phyloP scores from a whole-genome alignment of 2,329 filamentous ascomycete species.

The Cladophialophora yegresii region DNA sequence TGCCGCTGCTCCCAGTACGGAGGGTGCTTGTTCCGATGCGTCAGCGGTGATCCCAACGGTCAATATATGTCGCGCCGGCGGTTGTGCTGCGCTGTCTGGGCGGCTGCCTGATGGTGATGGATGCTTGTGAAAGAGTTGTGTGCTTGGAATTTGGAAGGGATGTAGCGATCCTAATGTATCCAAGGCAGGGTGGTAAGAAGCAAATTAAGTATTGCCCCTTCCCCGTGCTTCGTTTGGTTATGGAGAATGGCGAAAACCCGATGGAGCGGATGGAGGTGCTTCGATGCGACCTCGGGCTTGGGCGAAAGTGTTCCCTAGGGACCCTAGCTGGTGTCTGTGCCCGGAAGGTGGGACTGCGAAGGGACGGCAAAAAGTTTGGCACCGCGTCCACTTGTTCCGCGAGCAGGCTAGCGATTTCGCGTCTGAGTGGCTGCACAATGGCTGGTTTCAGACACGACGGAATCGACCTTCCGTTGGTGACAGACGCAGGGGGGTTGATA shows the following conservation, averaged over 20 bases:
- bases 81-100: slow-evolving; percentile 10
- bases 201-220: slow-evolving; percentile 26
- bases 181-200: slow-evolving; percentile 16
- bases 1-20: slow-evolving; percentile 18
- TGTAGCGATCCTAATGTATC: slow-evolving; percentile 18
- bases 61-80: slow-evolving; percentile 16
- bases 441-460: slow-evolving; percentile 25
- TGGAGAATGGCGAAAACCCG: slow-evolving; percentile 26
- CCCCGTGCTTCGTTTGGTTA: slow-evolving; percentile 25
- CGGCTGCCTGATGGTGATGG: slow-evolving; percentile 6
- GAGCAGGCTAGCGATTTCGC: slow-evolving; percentile 18
- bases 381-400: slow-evolving; percentile 28
- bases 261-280: slow-evolving; percentile 18
- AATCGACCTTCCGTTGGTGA: slow-evolving; percentile 20
- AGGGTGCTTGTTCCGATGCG: slow-evolving; percentile 6
- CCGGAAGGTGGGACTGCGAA: slow-evolving; percentile 9
- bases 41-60: slow-evolving; percentile 14
- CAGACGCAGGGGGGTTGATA: slow-evolving; percentile 27
- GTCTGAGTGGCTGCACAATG: slow-evolving; percentile 22
- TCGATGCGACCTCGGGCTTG: slow-evolving; percentile 27
- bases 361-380: slow-evolving; percentile 21
- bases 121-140: slow-evolving; percentile 1
- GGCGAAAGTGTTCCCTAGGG: slow-evolving; percentile 3
- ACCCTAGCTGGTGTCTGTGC: background rate
- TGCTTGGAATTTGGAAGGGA: slow-evolving; percentile 2